Percentiles rank a stretch among this genome's conserved stretches.
Evolutionary conservation across 495 filamentous ascomycete species (phyloP).

Genomic region (Aspergillus sclerotiicarbonarius): DNA sequence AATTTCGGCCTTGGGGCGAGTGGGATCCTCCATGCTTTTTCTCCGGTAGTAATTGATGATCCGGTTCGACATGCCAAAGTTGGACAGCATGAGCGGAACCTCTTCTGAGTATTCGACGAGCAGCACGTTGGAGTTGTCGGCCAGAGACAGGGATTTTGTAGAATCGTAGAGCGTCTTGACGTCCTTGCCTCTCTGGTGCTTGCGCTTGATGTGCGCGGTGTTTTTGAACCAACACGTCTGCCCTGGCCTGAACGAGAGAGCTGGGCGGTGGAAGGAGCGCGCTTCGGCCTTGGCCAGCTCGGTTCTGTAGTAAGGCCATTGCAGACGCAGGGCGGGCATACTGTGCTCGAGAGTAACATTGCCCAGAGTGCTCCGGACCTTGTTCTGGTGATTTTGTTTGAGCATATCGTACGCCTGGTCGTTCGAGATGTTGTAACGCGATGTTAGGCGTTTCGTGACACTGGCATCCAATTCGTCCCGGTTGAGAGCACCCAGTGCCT

Average conservation of each 20-base stretch:
- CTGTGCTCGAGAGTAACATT: conserved; percentile 85
- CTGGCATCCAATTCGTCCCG: conserved; percentile 41
- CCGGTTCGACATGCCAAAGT: conserved; percentile 94
- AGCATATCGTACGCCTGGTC: conserved; percentile 92
- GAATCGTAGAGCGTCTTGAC: conserved; percentile 70
- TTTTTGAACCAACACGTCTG: conserved; percentile 55
- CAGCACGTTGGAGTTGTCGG: conserved; percentile 81
- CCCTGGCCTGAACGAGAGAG: conserved; percentile 60
- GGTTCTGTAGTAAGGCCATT: conserved; percentile 91
- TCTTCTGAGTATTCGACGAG: conserved; percentile 96
- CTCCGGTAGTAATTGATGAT: conserved; percentile 96
- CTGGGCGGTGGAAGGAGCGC: conserved; percentile 86
- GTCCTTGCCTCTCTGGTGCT: conserved; percentile 72
- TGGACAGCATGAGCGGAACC: conserved; percentile 83
- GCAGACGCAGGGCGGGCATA: conserved; percentile 82
- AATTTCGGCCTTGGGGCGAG: conserved; percentile 71
- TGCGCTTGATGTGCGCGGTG: conserved; percentile 58
- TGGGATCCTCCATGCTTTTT: conserved; percentile 73
- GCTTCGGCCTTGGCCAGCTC: conserved; percentile 75
- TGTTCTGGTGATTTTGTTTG: conserved; percentile 95
- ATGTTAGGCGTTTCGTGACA: conserved; percentile 51
- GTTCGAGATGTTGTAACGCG: conserved; percentile 92
- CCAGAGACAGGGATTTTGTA: conserved; percentile 74
- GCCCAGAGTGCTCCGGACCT: conserved; percentile 85
- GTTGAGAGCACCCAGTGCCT: conserved; percentile 30